These are phyloP conservation scores for Kazachstania psychrophila DNA, from an alignment of 805 yeast genomes.

Conservation along the genomic window DNA sequence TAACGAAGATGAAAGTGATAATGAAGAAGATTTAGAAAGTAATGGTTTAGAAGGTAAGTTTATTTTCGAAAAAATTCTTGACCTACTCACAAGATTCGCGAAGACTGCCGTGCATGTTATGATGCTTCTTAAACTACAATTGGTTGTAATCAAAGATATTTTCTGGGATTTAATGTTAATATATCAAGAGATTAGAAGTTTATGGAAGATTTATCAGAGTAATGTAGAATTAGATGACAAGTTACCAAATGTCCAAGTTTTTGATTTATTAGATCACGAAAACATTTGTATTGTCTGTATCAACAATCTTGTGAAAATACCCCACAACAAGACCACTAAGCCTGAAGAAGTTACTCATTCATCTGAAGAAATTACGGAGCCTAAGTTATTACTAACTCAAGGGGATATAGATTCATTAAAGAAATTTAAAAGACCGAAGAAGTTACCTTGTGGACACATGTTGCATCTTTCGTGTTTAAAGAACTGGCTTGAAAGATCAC, in stretches of 20 bases:
- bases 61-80: slow-evolving; percentile 47
- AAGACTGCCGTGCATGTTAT: slow-evolving; percentile 40
- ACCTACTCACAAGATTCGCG: slow-evolving; percentile 41
- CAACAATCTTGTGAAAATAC: slow-evolving; percentile 61
- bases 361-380: not conserved
- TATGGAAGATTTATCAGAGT: slow-evolving; percentile 35
- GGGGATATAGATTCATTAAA: slow-evolving; percentile 6
- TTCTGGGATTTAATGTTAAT: slow-evolving; percentile 30
- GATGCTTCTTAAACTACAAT: slow-evolving; percentile 38
- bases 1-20: slow-evolving; percentile 40
- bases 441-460: slow-evolving; percentile 75
- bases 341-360: not conserved
- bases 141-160: slow-evolving; percentile 43
- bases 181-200: slow-evolving; percentile 30
- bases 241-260: slow-evolving; percentile 52
- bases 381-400: slow-evolving; percentile 3
- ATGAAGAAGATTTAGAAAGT: slow-evolving; percentile 5
- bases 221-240: slow-evolving; percentile 55
- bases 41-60: slow-evolving; percentile 61
- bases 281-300: slow-evolving; percentile 79
- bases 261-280: slow-evolving; percentile 58
- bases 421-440: slow-evolving; percentile 47
- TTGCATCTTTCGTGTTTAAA: slow-evolving; percentile 84
- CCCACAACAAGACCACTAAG: slow-evolving; percentile 1
- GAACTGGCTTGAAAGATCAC: slow-evolving; percentile 88